Base-by-base conservation (phyloP, 2,329 filamentous ascomycete genomes). In the Thermomyces lanuginosus region DNA sequence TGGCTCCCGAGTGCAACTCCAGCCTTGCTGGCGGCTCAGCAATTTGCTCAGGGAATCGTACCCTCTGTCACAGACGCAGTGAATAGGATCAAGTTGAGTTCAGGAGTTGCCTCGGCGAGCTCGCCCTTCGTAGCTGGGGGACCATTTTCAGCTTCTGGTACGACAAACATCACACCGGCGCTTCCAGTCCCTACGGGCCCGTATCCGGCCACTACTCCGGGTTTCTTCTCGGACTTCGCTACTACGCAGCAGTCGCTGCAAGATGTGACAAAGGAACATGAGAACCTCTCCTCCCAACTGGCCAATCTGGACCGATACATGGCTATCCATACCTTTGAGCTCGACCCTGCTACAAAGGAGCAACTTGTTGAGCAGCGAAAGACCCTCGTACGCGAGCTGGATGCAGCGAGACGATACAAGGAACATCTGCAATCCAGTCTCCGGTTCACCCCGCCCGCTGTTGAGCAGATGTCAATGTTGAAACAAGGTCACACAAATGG, bases 251-350 rank as follows among this genome's bases (percentile, higher is more conserved):
- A 39, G 22, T 36, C 44, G 13, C 27, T 51, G n/a, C 42, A 49
- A 19, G 43, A 45, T 10, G 40, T 43, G 12, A 35, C 36, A 4
- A 44, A 42, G 24, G 43, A 47, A 18, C 40, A 44, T 27, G 44
- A 46, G 13, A 36, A 29, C 12, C 35, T 55, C 11, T 45, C 45
- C 8, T 33, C 39, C 5, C 40, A 55, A 24, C 44, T 56, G 8
- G 40, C 43, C 5, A 45, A 42, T 19, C 36, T 56, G 13, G 52
- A 56, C 22, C 46, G 48, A 27, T 46, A 55, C 24, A 46, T 53
- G 35, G 53, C 53, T 4, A 33, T 56, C 21, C 45, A 54, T 33
- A 42, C 43, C 10, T 53, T 49, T 38, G 44, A 54, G 27, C 40
- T 55, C 22, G 46, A 46, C 15, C 39, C 42, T n/a, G 34, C 36